These are phyloP conservation scores for Lepidium aucheri DNA, from an alignment of 345 rosid genomes.

Conservation along the genomic window DNA sequence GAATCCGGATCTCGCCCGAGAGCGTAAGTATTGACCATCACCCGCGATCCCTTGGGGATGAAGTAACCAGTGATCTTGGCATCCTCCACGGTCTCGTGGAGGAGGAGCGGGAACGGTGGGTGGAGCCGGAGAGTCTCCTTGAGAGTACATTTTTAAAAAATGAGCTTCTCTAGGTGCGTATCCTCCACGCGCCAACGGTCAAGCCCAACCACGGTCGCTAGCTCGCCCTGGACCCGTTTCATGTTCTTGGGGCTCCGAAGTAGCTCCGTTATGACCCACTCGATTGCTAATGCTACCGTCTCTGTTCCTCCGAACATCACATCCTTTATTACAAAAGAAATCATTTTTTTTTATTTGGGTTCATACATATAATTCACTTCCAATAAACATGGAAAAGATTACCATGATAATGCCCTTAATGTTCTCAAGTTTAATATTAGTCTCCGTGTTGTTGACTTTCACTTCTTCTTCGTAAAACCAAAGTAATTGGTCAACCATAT, in stretches of 20 bases:
- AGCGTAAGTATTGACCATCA: conserved; percentile 55
- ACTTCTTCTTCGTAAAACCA: conserved; percentile 51
- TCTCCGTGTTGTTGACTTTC: conserved; percentile 34
- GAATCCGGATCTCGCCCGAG: conserved; percentile 43
- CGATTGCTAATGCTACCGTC: conserved; percentile 66
- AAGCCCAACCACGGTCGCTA: conserved; percentile 45
- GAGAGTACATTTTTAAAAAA: conserved; percentile 39
- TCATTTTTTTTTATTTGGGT: not conserved
- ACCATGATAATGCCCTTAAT: conserved; percentile 93
- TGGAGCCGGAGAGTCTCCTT: conserved; percentile 66
- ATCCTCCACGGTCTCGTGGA: conserved; percentile 47
- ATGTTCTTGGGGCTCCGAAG: conserved; percentile 44
- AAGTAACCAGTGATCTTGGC: conserved; percentile 40
- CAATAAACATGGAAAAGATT: not conserved
- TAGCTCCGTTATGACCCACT: conserved; percentile 61
- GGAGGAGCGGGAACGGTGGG: conserved; percentile 74
- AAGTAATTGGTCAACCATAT: conserved; percentile 82
- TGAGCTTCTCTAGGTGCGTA: conserved; percentile 45
- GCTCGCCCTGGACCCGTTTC: conserved; percentile 48
- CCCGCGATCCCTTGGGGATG: conserved; percentile 43
- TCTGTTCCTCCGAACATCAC: conserved; percentile 60
- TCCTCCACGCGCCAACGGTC: conserved; percentile 37
- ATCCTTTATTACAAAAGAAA: not conserved
- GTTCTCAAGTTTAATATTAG: conserved; percentile 49
- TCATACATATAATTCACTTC: not conserved